Percentiles rank a stretch among this genome's conserved stretches.
These are phyloP conservation scores for Capsella bursapastoris DNA, from an alignment of 345 rosid species.

Conservation along the genomic window DNA sequence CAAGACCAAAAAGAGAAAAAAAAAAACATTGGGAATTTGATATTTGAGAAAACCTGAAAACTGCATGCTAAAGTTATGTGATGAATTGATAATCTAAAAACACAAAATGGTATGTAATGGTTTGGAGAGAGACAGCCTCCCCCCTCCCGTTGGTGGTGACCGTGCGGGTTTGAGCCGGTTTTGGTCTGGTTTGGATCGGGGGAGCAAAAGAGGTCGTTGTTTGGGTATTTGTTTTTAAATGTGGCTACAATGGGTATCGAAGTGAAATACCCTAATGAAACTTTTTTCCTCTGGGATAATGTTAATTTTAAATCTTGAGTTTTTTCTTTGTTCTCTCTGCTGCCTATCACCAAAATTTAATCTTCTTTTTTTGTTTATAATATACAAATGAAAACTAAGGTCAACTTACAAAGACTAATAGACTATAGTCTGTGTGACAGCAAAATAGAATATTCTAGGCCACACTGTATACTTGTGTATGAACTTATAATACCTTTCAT, in stretches of 20 bases:
- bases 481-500: too few relatives aligned
- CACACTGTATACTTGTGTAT: too few relatives aligned
- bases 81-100: constrained; percentile 49
- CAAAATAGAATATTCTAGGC: neutral
- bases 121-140: constrained; percentile 33
- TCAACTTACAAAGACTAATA: neutral
- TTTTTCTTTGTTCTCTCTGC: neutral
- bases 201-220: constrained; percentile 19
- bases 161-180: constrained; percentile 28
- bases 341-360: neutral
- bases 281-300: constrained; percentile 2
- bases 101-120: constrained; percentile 53
- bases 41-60: constrained; percentile 41
- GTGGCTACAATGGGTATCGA: constrained; percentile 34
- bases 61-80: constrained; percentile 56
- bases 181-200: constrained; percentile 24
- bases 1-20: constrained; percentile 4
- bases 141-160: constrained; percentile 24
- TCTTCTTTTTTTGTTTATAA: neutral
- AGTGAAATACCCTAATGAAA: constrained; percentile 29
- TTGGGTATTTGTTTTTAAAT: constrained; percentile 33
- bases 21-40: constrained; percentile 39
- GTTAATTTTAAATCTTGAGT: neutral
- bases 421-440: neutral
- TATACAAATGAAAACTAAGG: neutral